Conservation (phyloP, 208 protist genomes). For the Crithidia bombi region DNA sequence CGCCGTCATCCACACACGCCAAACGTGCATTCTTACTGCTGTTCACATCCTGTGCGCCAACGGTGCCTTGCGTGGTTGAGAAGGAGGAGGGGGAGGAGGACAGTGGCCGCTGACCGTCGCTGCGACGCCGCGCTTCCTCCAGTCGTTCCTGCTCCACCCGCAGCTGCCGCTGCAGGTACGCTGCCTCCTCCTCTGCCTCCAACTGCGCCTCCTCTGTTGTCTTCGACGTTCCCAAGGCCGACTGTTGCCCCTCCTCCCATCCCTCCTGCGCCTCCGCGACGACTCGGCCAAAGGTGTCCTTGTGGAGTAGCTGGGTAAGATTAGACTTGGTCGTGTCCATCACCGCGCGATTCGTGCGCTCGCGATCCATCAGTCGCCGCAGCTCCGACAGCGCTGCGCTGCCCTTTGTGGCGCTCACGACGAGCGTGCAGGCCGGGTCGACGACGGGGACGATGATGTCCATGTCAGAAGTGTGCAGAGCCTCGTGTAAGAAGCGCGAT, state of each 20-base stretch:
- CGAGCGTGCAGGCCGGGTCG: slow-evolving; percentile 49
- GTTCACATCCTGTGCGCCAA: background rate
- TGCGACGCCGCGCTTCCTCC: slow-evolving; percentile 12
- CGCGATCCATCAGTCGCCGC: slow-evolving; percentile 57
- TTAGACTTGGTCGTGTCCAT: slow-evolving; percentile 80
- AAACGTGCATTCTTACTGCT: background rate
- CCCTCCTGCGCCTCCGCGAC: background rate
- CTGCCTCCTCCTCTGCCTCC: slow-evolving; percentile 26
- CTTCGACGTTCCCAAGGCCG: background rate
- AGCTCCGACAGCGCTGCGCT: slow-evolving; percentile 60
- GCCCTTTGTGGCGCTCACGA: slow-evolving; percentile 55
- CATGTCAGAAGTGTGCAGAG: slow-evolving; percentile 33
- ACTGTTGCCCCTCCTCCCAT: background rate
- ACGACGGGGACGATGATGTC: slow-evolving; percentile 83
- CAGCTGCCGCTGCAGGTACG: slow-evolving; percentile 31
- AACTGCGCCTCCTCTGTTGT: background rate
- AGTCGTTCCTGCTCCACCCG: slow-evolving; percentile 29
- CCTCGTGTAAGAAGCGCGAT: slow-evolving; percentile 20
- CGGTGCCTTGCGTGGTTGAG: background rate
- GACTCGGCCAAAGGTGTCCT: slow-evolving; percentile 37
- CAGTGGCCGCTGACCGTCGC: background rate
- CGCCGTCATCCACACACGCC: background rate
- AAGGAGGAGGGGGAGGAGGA: background rate
- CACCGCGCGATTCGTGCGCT: slow-evolving; percentile 58
- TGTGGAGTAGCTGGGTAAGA: slow-evolving; percentile 58